Conservation (phyloP, 1,284 basidiomycete genomes). For the Vanrija humicola region DNA sequence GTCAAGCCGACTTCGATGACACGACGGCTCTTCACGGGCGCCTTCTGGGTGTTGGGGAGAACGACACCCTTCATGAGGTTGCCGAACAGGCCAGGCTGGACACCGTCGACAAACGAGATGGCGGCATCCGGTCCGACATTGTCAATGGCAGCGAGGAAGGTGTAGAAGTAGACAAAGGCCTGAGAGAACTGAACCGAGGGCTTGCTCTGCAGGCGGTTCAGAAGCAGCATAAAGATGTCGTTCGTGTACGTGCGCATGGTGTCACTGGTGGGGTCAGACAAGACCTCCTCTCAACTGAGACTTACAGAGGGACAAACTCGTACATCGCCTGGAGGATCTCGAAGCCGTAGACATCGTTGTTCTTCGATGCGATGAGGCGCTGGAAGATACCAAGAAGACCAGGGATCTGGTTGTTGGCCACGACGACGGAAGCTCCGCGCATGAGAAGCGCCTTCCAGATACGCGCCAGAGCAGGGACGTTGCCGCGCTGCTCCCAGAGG, state of each 20-base stretch:
- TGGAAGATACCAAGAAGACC: constrained; percentile 86
- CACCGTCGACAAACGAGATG: constrained; percentile 69
- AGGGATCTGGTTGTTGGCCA: constrained; percentile 68
- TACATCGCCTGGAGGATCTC: constrained; percentile 80
- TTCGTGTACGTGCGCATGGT: constrained; percentile 71
- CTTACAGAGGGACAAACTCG: constrained; percentile 67
- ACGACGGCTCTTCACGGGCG: constrained; percentile 76
- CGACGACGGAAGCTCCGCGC: constrained; percentile 66
- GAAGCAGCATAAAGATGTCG: constrained; percentile 71
- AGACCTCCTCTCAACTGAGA: constrained; percentile 19
- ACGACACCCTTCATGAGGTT: constrained; percentile 78
- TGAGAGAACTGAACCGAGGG: constrained; percentile 89
- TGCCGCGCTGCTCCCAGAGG: constrained; percentile 93
- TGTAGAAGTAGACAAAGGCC: constrained; percentile 73
- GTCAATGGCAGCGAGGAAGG: constrained; percentile 69
- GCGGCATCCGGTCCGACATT: constrained; percentile 75
- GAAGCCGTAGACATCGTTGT: constrained; percentile 88
- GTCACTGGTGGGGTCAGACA: constrained; percentile 50
- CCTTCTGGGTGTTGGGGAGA: constrained; percentile 73
- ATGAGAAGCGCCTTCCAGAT: constrained; percentile 79
- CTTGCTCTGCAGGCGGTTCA: constrained; percentile 79
- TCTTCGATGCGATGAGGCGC: constrained; percentile 80
- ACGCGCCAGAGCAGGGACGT: constrained; percentile 87
- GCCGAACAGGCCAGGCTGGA: constrained; percentile 81
- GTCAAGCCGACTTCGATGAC: constrained; percentile 78